These are phyloP conservation scores for Backusella liffmaniae DNA, from an alignment of 192 early-diverging fungal species.

Conservation along the genomic window DNA sequence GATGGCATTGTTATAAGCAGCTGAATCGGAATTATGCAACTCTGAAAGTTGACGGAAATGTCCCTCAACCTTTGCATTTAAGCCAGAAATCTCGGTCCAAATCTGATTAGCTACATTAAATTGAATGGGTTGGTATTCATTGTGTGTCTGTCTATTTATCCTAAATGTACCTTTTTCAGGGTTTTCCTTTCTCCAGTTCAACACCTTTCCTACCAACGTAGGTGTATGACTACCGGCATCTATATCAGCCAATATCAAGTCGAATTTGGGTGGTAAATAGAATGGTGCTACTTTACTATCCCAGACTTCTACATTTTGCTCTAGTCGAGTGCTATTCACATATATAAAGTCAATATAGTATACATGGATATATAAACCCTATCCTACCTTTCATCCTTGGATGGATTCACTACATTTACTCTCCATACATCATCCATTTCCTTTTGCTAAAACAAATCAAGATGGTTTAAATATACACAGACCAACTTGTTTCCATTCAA, in stretches of 20 bases:
- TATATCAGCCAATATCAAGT: slow-evolving; percentile 87
- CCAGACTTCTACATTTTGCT: slow-evolving; percentile 42
- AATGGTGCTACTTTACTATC: slow-evolving; percentile 66
- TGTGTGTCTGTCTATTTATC: no score
- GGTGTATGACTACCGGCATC: slow-evolving; percentile 94
- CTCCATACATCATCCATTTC: not conserved
- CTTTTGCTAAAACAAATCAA: slow-evolving; percentile 21
- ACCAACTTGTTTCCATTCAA: not conserved
- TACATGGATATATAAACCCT: not conserved
- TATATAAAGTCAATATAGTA: not conserved
- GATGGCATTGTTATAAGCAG: slow-evolving; percentile 48
- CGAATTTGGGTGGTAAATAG: slow-evolving; percentile 68
- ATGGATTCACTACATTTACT: slow-evolving; percentile 3
- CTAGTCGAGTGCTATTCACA: not conserved
- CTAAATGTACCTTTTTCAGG: slow-evolving; percentile 48
- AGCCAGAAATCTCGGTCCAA: slow-evolving; percentile 62
- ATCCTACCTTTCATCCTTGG: slow-evolving; percentile 21
- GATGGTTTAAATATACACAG: no score
- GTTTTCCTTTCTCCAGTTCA: slow-evolving; percentile 77
- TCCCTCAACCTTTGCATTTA: slow-evolving; percentile 60
- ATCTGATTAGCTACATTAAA: slow-evolving; percentile 42
- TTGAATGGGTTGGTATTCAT: not conserved
- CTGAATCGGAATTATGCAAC: slow-evolving; percentile 26
- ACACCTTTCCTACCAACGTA: slow-evolving; percentile 83
- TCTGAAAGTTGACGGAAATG: slow-evolving; percentile 46